Percentiles rank a stretch among this genome's conserved stretches.
Conservation (phyloP, 345 rosid species). For the Syzygium aromaticum region DNA sequence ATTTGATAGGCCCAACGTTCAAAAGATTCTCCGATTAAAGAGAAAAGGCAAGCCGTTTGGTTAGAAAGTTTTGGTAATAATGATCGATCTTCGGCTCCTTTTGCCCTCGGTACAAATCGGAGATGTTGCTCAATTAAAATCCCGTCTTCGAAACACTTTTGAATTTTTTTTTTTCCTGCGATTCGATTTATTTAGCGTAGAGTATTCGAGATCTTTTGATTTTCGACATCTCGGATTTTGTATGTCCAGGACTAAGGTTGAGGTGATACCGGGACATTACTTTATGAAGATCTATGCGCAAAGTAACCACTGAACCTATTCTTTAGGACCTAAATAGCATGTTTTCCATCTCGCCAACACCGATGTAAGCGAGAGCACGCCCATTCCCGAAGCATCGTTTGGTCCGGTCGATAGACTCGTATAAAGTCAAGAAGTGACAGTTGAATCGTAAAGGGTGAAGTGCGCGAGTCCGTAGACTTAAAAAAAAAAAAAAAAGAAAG, state of each 20-base stretch:
- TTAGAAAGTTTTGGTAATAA: neutral
- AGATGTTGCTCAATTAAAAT: neutral
- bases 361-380: rapidly evolving
- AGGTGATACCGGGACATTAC: neutral
- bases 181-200: neutral
- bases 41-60: neutral
- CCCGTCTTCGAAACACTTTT: neutral
- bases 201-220: rapidly evolving
- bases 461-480: neutral
- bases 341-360: rapidly evolving
- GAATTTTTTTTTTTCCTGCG: rapidly evolving
- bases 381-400: rapidly evolving
- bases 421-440: neutral
- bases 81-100: neutral
- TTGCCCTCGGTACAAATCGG: neutral
- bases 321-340: neutral
- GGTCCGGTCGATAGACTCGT: rapidly evolving
- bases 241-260: neutral
- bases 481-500: too few species aligned
- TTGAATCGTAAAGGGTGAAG: neutral
- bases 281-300: neutral
- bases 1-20: neutral
- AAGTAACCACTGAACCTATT: rapidly evolving
- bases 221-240: neutral
- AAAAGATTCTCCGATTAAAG: neutral